These are phyloP conservation scores for Penicillium chermesinum DNA, from an alignment of 495 filamentous ascomycete species.

Conservation along the genomic window DNA sequence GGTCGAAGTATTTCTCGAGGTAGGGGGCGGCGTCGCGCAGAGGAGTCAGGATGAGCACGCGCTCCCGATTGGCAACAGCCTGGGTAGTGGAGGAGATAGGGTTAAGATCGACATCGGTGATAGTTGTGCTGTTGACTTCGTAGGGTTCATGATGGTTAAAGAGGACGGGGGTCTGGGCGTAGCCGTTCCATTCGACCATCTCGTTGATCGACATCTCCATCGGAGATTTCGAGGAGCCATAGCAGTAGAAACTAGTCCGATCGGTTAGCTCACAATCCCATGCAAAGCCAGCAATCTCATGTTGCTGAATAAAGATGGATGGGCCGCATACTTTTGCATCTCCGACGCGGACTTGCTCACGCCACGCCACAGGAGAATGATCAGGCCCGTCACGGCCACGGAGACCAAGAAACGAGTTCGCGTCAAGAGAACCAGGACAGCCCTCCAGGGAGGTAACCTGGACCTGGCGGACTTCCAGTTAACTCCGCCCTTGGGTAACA, in stretches of 20 bases:
- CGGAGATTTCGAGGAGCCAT: constrained; percentile 84
- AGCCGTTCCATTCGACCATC: constrained; percentile 79
- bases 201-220: constrained; percentile 93
- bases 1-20: constrained; percentile 86
- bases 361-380: constrained; percentile 87
- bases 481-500: constrained; percentile 83
- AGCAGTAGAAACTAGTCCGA: constrained; percentile 82
- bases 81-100: constrained; percentile 73
- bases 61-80: constrained; percentile 73
- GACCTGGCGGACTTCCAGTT: constrained; percentile 88
- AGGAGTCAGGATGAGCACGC: constrained; percentile 91
- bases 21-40: constrained; percentile 81
- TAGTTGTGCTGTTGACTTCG: constrained; percentile 74
- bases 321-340: constrained; percentile 75
- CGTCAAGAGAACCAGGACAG: constrained; percentile 69
- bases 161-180: constrained; percentile 84
- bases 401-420: constrained; percentile 75
- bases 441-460: constrained; percentile 75
- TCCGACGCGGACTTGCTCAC: constrained; percentile 75
- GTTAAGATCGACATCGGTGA: constrained; percentile 78
- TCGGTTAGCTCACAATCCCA: not conserved
- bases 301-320: constrained; percentile 2
- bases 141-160: constrained; percentile 92
- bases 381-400: constrained; percentile 62
- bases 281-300: not conserved